Evolutionary conservation across 352 stramenopile species (phyloP).

Genomic region (Thraustotheca clavata): DNA sequence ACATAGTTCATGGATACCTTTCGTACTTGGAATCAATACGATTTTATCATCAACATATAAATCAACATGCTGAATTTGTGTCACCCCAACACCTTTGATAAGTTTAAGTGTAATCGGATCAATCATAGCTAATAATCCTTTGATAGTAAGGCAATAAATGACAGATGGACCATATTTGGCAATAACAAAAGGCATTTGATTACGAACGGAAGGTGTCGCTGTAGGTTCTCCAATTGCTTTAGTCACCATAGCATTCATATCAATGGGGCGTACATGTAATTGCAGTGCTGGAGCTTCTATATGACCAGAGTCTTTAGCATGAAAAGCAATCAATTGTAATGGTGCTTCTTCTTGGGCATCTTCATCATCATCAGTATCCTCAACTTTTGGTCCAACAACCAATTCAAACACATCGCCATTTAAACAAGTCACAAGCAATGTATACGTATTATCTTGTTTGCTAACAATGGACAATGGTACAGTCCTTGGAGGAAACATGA

Average conservation of each 20-base stretch:
- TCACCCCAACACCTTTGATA: conserved; percentile 34
- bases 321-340: neutral
- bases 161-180: conserved; percentile 2
- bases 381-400: neutral
- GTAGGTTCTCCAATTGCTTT: neutral
- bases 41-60: conserved; percentile 49
- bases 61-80: conserved; percentile 64
- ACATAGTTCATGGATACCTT: conserved; percentile 62
- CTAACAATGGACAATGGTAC: neutral
- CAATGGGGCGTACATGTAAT: neutral
- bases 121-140: conserved; percentile 51
- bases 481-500: conserved; percentile 2
- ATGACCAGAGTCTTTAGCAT: neutral
- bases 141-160: conserved; percentile 65
- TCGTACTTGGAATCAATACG: conserved; percentile 55
- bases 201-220: neutral
- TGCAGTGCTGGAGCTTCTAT: neutral
- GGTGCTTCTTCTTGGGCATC: neutral
- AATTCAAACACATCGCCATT: conserved; percentile 2
- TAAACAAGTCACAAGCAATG: neutral
- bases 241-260: neutral
- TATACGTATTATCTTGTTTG: neutral
- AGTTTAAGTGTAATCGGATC: conserved; percentile 39
- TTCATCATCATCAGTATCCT: neutral
- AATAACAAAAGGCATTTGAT: neutral